Percentiles rank a stretch among this genome's conserved stretches.
phyloP scores from a whole-genome alignment of 1,139 yeast genomes.

The Candida smagusa region DNA sequence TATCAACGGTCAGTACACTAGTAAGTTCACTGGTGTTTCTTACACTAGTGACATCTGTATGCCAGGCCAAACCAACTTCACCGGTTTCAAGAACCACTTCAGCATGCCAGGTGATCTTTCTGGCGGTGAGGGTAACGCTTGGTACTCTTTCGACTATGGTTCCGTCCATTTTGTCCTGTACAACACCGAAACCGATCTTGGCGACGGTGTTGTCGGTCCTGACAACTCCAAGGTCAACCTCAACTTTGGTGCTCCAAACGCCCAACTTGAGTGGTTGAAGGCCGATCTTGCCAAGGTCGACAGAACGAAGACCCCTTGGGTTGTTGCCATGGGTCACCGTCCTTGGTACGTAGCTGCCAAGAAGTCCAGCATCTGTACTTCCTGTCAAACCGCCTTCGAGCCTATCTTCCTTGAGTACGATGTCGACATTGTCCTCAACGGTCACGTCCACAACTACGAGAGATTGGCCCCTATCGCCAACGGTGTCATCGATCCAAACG shows the following conservation, averaged over 20 bases:
- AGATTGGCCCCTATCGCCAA: conserved; percentile 4
- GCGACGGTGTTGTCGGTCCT: conserved; percentile 4
- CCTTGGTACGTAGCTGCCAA: conserved; percentile 7
- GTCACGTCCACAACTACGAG: conserved; percentile 7
- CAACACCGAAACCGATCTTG: conserved; percentile 7
- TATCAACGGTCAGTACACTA: conserved; percentile 2
- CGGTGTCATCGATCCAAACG: conserved; percentile 5
- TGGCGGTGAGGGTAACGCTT: conserved; percentile 4
- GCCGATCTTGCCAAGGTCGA: conserved; percentile 5
- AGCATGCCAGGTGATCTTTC: conserved; percentile 5
- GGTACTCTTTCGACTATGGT: conserved; percentile 7
- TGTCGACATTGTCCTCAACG: conserved; percentile 5
- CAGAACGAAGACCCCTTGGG: conserved; percentile 7
- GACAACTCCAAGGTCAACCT: conserved; percentile 4
- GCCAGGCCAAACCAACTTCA: conserved; percentile 7
- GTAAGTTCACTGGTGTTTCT: conserved; percentile 1
- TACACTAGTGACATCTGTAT: conserved; percentile 7
- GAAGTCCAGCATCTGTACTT: conserved; percentile 1
- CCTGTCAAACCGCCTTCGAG: conserved; percentile 6
- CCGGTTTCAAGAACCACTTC: conserved; percentile 6
- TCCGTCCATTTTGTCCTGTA: conserved; percentile 5
- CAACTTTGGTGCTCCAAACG: conserved; percentile 3
- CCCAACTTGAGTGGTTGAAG: conserved; percentile 5
- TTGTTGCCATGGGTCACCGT: conserved; percentile 7
- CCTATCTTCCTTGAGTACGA: conserved; percentile 2